Base-by-base conservation (phyloP, 2,329 filamentous ascomycete species). In the Fusarium sp. region DNA sequence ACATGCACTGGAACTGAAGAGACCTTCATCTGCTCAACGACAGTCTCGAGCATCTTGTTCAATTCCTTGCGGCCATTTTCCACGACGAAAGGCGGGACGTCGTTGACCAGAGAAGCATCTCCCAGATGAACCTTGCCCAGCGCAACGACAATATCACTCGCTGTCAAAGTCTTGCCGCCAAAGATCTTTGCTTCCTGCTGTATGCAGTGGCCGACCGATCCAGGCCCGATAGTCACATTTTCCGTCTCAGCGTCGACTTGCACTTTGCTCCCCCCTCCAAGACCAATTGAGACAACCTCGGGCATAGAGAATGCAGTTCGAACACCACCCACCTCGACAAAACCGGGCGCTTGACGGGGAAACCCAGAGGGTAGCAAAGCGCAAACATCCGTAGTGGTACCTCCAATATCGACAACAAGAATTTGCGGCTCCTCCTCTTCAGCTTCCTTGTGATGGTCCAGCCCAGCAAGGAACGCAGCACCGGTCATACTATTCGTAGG, bases 311-410 rank as follows among this genome's bases (percentile, higher is more conserved):
- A 90, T 18, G 88, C 88, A 42, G 87, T 88, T 16, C 86, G 80
- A 0, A 90, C 86, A 2, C 87, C 87, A 3, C 84, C 86, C 7
- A 90, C 80, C 57, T 88, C 84, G 12, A 86, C 85, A 55, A 86
- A 89, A 0, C 85, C 85, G 0, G 86, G 83, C 6, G 88, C 86
- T 65, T 89, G 87, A 21, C 87, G 82, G 0, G 88, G 88, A 48
- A 89, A 89, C 0, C 88, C 88, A 4, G 84, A 88, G 0, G 86
- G 83, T 2, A 89, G 79, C 4, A 90, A 75, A 1, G 86, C 81
- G 26, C 87, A 87, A 11, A 89, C 84, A 74, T 90, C 88, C 4
- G 86, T 87, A 0, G 87, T 90, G 0, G 88, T 90, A 18, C 88
- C 88, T 10, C 88, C 88, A 28, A 90, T 83, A 69, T 90, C 88